A percentile compares a stretch with the other conserved stretches of the same genome.
phyloP scores from a whole-genome alignment of 78 protist genomes.

The Dictyostelium purpureum region DNA sequence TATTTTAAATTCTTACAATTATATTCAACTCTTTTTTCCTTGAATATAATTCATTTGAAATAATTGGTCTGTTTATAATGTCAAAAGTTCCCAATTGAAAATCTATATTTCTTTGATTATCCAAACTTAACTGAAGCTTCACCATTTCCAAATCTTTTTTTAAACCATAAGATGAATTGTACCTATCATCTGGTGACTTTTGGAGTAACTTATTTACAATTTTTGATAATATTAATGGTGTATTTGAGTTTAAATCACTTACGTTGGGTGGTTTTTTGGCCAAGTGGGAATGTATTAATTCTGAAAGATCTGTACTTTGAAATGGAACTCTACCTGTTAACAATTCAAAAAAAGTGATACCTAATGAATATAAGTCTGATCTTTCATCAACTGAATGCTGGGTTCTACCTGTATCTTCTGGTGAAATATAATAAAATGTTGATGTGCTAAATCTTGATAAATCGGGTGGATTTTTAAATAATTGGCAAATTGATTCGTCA shows the following conservation, averaged over 20 bases:
- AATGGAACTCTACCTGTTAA: conserved; percentile 58
- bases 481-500: not conserved
- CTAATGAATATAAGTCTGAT: conserved; percentile 48
- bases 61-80: conserved; percentile 46
- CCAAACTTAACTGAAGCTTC: conserved; percentile 15
- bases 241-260: conserved; percentile 22
- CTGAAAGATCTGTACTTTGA: conserved; percentile 54
- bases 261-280: conserved; percentile 56
- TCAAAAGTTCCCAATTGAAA: conserved; percentile 45
- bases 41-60: conserved; percentile 62
- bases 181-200: conserved; percentile 74
- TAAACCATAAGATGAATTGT: conserved; percentile 51
- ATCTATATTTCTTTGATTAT: not conserved
- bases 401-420: conserved; percentile 67
- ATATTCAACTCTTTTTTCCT: conserved; percentile 37
- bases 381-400: conserved; percentile 35
- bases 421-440: conserved; percentile 56
- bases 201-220: conserved; percentile 45
- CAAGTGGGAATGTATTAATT: conserved; percentile 49
- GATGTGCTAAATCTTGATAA: conserved; percentile 27
- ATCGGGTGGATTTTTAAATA: conserved; percentile 42
- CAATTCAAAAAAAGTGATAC: conserved; percentile 55
- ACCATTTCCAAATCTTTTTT: conserved; percentile 59
- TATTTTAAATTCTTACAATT: conserved; percentile 1
- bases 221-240: conserved; percentile 33